Percentiles rank a stretch among this genome's conserved stretches.
These are phyloP conservation scores for Trypanosoma scelopori DNA, from an alignment of 208 protist species.

Conservation along the genomic window DNA sequence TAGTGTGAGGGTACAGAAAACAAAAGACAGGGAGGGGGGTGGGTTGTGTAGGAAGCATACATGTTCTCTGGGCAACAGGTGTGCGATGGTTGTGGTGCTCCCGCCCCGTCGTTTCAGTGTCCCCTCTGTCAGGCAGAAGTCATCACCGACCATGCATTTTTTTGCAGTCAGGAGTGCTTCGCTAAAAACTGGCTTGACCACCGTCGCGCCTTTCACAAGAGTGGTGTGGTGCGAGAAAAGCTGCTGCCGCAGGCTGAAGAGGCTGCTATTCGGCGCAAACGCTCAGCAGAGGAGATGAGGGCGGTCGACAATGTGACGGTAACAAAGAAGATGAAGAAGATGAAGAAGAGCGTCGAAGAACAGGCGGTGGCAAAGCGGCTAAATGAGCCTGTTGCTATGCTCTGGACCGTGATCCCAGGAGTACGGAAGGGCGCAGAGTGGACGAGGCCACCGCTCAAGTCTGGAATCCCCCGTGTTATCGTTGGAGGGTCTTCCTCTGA, in stretches of 20 bases:
- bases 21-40: not conserved
- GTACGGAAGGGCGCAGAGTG: not conserved
- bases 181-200: conserved; percentile 75
- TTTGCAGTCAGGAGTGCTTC: conserved; percentile 84
- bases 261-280: conserved; percentile 9
- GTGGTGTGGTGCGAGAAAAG: conserved; percentile 60
- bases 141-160: conserved; percentile 64
- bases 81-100: conserved; percentile 62
- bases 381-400: conserved; percentile 1
- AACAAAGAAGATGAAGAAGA: conserved; percentile 29
- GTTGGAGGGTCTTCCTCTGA: conserved; percentile 30
- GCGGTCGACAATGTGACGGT: conserved; percentile 5
- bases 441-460: conserved; percentile 34
- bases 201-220: conserved; percentile 69
- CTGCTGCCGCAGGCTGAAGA: conserved; percentile 17
- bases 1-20: no score
- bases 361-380: not conserved
- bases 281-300: conserved; percentile 4
- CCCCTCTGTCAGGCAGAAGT: conserved; percentile 81
- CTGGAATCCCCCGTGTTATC: conserved; percentile 40
- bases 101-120: conserved; percentile 69
- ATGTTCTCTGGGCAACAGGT: not conserved
- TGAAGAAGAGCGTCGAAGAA: conserved; percentile 9
- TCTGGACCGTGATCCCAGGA: conserved; percentile 48
- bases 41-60: not conserved